Percentiles rank a stretch among this genome's conserved stretches.
These are phyloP conservation scores for Rhodotorula sp. DNA, from an alignment of 1,284 basidiomycete species.

Conservation along the genomic window DNA sequence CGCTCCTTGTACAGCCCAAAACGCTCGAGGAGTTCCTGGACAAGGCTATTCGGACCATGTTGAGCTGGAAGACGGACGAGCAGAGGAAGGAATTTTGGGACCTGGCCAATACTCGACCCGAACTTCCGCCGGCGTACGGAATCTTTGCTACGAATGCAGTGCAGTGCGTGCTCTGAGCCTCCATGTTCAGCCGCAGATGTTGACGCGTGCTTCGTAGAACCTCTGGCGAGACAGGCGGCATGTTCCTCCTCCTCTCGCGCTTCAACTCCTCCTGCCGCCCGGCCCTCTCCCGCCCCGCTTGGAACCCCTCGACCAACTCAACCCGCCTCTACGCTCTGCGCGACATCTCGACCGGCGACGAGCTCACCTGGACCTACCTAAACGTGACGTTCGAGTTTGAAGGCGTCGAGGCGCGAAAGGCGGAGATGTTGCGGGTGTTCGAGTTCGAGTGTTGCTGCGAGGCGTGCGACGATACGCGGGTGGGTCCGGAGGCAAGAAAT, in stretches of 20 bases:
- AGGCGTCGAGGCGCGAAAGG: constrained; percentile 11
- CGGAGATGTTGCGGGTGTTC: constrained; percentile 42
- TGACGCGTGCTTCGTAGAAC: constrained; percentile 12
- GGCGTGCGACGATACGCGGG: constrained; percentile 9
- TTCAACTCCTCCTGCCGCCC: constrained; percentile 43
- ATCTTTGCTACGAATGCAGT: constrained; percentile 44
- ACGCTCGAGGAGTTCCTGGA: constrained; percentile 34
- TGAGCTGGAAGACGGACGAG: constrained; percentile 20
- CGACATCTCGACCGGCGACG: constrained; percentile 38
- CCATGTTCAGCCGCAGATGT: no score
- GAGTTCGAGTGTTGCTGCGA: constrained; percentile 36
- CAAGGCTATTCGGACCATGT: constrained; percentile 13
- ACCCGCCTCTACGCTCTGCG: constrained; percentile 30
- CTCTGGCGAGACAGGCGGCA: constrained; percentile 34
- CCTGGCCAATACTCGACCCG: constrained; percentile 38
- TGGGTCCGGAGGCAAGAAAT: not conserved
- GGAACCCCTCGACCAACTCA: constrained; percentile 19
- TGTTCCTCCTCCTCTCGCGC: constrained; percentile 40
- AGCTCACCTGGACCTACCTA: constrained; percentile 36
- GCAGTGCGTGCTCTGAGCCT: constrained; percentile 11
- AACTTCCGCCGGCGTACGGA: constrained; percentile 36
- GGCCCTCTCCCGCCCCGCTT: constrained; percentile 37
- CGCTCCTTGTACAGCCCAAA: not conserved
- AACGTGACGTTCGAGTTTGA: constrained; percentile 36
- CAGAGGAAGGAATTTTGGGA: constrained; percentile 31